Evolutionary conservation across 208 protist genomes (phyloP).

Genomic region (Trypanosoma boissoni): DNA sequence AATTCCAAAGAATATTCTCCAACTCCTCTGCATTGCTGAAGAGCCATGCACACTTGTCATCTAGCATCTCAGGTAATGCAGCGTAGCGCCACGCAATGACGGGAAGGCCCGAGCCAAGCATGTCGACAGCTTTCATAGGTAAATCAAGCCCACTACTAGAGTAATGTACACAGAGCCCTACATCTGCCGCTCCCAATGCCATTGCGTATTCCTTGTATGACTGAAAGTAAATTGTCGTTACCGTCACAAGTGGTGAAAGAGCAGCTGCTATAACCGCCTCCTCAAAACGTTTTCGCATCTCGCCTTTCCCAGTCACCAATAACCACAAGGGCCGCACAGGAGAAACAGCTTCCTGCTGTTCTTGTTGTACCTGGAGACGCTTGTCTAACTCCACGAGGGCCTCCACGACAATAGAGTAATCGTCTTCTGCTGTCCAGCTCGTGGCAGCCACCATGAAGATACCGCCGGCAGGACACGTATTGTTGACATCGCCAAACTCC

Average conservation of each 20-base stretch:
- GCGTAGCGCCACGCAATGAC: conserved; percentile 88
- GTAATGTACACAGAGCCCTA: conserved; percentile 95
- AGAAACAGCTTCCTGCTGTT: conserved; percentile 23
- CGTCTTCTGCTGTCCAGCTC: conserved; percentile 96
- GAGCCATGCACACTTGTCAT: conserved; percentile 53
- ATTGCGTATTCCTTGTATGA: conserved; percentile 93
- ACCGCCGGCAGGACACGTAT: conserved; percentile 16
- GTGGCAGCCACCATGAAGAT: conserved; percentile 92
- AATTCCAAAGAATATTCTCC: conserved; percentile 37
- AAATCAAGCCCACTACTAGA: conserved; percentile 94
- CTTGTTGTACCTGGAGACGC: conserved; percentile 31
- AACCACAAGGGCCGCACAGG: conserved; percentile 48
- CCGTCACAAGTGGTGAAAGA: conserved; percentile 57
- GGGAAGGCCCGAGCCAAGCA: conserved; percentile 93
- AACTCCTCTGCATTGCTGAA: conserved; percentile 56
- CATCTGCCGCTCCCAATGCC: conserved; percentile 87
- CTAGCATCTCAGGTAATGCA: conserved; percentile 89
- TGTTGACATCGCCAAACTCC: neutral
- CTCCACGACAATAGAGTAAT: conserved; percentile 93
- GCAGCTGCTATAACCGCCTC: conserved; percentile 39
- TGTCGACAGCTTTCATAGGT: conserved; percentile 98
- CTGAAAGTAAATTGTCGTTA: conserved; percentile 91
- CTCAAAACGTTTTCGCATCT: conserved; percentile 60
- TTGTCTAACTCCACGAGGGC: conserved; percentile 81
- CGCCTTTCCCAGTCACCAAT: conserved; percentile 80